Percentiles rank a stretch among this genome's conserved stretches.
phyloP scores from a whole-genome alignment of 768 basidiomycete species.

The Rhodosporidiobolus odoratus region DNA sequence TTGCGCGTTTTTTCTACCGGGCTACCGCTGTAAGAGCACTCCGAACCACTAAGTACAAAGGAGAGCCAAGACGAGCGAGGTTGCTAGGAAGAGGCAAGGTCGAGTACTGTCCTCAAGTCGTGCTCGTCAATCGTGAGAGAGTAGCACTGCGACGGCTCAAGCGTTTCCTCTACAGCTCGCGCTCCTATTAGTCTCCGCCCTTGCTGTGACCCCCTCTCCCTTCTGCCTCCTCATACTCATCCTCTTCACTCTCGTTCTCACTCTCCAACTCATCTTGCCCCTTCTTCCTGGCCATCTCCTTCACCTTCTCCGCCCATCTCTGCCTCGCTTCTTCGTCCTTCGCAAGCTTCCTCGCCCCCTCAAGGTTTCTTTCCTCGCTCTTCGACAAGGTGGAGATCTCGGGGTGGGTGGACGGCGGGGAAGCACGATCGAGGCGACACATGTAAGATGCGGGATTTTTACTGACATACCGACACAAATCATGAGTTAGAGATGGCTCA shows the following conservation, averaged over 20 bases:
- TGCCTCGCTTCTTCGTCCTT: neutral
- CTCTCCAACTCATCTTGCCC: neutral
- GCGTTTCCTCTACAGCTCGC: neutral
- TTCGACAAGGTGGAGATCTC: neutral
- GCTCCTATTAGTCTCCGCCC: neutral
- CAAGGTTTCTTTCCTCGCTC: neutral
- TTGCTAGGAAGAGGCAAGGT: no score
- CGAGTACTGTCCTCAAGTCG: no score
- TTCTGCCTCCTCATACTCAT: neutral
- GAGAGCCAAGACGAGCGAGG: no score
- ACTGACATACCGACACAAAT: no score
- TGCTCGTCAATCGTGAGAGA: no score
- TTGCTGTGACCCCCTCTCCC: neutral
- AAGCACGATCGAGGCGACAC: no score
- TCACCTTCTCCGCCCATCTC: neutral
- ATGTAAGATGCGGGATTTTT: no score
- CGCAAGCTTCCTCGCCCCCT: neutral
- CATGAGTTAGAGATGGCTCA: no score
- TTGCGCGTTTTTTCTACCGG: no score
- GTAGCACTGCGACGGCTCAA: neutral
- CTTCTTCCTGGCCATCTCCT: no score
- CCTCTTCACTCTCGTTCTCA: neutral
- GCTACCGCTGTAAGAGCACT: no score
- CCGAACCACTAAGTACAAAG: no score
- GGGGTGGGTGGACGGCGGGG: neutral